Evolutionary conservation across 2,329 filamentous ascomycete species (phyloP), one percentile per base, ranked within the genome.

Genomic region (Exophiala mesophila): DNA sequence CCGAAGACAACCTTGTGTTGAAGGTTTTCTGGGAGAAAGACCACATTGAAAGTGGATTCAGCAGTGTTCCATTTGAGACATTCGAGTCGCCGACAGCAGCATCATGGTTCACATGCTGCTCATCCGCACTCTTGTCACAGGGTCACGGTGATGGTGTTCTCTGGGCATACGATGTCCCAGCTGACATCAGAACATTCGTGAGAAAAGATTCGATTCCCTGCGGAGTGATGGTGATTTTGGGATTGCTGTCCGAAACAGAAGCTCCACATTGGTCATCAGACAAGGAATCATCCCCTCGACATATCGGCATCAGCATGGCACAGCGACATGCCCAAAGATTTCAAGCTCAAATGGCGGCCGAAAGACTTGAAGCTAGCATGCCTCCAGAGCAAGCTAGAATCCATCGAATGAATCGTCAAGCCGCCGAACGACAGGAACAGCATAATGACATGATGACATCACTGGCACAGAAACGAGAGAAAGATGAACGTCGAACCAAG

Each of bases 201-300:
- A 49, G 49, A n/a, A 55, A 53, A 30, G 55, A 59, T 38, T 50
- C 53, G 3, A 46, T 59, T 6, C 57, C 57, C 12, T 59, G 57
- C 41, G 57, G 57, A 21, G 41, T 59, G 15, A 54, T 60, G 53
- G 58, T 58, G 4, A 36, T 57, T 7, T 51, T 60, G 3, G 56
- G 48, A 9, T 44, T 60, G 12, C 48, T 60, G 21, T 39, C 48
- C 15, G 47, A 55, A 34, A 49, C 48, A 20, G 55, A 57, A n/a
- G 44, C 57, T 3, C 55, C 58, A 9, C 53, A 55, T 13, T 60
- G 57, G 57, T 52, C 50, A 9, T 45, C 34, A 5, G 35, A 53
- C 13, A 43, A 29, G 5, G 39, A 45, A 3, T 15, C 33, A 10
- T 13, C 18, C 3, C 31, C 44, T 3, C 47, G 36, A 10, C 44